These are phyloP conservation scores for Lactuca sativa DNA, from an alignment of 129 eudicot species.

Conservation along the genomic window DNA sequence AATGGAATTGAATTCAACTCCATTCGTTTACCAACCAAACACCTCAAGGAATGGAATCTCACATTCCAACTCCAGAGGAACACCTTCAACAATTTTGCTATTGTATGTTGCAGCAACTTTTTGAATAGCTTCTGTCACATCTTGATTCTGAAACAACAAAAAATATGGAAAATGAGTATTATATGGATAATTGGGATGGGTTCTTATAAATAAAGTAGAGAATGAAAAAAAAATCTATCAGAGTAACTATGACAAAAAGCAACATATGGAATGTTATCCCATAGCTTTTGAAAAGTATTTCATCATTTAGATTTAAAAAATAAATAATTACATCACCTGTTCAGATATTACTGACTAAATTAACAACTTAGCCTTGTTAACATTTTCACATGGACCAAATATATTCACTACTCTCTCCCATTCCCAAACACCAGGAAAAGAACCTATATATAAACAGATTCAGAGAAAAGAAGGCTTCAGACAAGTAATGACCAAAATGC, in stretches of 20 bases:
- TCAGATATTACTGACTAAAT: too few relatives aligned
- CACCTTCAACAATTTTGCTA: constrained; percentile 95
- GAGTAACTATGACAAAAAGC: constrained; percentile 64
- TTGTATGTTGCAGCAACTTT: constrained; percentile 90
- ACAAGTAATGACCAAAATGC: not conserved
- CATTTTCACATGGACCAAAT: not conserved
- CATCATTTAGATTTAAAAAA: constrained; percentile 49
- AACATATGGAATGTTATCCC: constrained; percentile 43
- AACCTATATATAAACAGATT: not conserved
- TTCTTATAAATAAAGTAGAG: too few relatives aligned
- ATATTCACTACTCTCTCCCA: not conserved
- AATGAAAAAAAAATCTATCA: constrained; percentile 27
- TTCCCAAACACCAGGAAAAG: not conserved
- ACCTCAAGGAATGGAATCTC: too few relatives aligned
- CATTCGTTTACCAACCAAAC: too few relatives aligned
- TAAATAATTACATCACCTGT: too few relatives aligned
- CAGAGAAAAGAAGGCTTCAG: too few relatives aligned
- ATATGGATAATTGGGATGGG: too few relatives aligned
- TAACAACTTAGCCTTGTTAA: not conserved
- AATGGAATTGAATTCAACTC: too few relatives aligned
- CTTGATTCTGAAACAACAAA: constrained; percentile 59
- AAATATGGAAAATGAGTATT: not conserved
- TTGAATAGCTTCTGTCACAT: constrained; percentile 86
- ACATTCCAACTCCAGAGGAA: too few relatives aligned
- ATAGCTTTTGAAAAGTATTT: constrained; percentile 41